Percentiles rank a stretch among this genome's conserved stretches.
Conservation (phyloP, 2,329 filamentous ascomycete species). For the Colletotrichum neosansevieriae region DNA sequence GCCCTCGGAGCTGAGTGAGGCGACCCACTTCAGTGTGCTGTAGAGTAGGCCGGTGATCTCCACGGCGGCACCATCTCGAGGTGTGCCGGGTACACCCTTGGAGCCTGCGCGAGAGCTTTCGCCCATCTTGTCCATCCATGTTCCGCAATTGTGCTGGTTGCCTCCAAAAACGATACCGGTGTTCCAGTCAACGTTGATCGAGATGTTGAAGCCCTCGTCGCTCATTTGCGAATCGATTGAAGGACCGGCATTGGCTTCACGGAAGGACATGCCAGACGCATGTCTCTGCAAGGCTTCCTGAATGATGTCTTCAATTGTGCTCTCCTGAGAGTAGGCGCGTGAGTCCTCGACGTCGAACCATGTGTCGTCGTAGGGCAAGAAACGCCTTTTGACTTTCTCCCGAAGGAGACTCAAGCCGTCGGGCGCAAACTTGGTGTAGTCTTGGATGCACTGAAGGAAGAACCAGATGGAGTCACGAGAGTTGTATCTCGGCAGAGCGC, state of each 20-base stretch:
- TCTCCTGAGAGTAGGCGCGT: constrained; percentile 86
- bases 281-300: constrained; percentile 95
- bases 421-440: constrained; percentile 86
- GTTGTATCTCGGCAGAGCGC: constrained; percentile 91
- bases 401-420: constrained; percentile 80
- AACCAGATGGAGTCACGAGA: constrained; percentile 98
- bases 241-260: constrained; percentile 93
- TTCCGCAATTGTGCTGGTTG: constrained; percentile 94
- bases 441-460: constrained; percentile 95
- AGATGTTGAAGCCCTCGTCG: constrained; percentile 90
- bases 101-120: constrained; percentile 91
- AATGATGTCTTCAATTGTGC: constrained; percentile 87
- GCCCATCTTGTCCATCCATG: constrained; percentile 99
- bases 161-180: constrained; percentile 94
- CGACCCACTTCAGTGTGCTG: constrained; percentile 87
- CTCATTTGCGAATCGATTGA: constrained; percentile 93
- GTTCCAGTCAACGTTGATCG: constrained; percentile 90
- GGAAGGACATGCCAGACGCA: constrained; percentile 89
- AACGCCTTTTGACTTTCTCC: constrained; percentile 83
- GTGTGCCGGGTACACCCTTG: constrained; percentile 96
- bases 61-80: constrained; percentile 92
- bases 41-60: constrained; percentile 96
- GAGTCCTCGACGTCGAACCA: constrained; percentile 88
- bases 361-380: constrained; percentile 94
- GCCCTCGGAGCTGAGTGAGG: constrained; percentile 73